These are phyloP conservation scores for Porodaedalea pini DNA, from an alignment of 1,284 basidiomycete genomes.

Conservation along the genomic window DNA sequence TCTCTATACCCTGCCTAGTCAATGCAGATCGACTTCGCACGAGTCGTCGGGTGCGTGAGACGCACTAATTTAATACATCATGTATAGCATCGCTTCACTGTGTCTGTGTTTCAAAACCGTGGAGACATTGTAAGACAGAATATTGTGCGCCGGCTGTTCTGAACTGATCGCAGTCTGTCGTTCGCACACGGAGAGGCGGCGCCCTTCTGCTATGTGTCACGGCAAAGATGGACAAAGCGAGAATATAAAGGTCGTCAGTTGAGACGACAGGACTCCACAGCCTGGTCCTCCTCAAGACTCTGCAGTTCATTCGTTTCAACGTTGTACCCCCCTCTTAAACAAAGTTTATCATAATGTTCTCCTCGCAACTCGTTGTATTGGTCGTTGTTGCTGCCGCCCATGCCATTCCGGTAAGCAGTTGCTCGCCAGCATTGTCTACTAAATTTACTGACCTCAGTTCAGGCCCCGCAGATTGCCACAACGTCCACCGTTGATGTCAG, in stretches of 20 bases:
- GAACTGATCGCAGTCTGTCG: not conserved
- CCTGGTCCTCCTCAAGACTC: no score
- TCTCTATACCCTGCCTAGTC: no score
- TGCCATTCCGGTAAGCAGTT: not conserved
- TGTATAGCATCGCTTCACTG: not conserved
- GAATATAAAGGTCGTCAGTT: no score
- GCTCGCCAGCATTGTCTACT: not conserved
- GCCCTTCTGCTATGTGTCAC: no score
- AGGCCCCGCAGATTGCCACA: not conserved
- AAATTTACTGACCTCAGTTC: not conserved
- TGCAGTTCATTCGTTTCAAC: not conserved
- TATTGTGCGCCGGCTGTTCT: not conserved
- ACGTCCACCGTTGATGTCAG: not conserved
- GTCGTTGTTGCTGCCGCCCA: not conserved
- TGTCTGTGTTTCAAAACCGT: not conserved
- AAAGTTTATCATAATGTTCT: slow-evolving; percentile 1
- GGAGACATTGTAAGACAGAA: not conserved
- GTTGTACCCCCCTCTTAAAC: no score
- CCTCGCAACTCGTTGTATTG: not conserved
- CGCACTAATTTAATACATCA: no score
- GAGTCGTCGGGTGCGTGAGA: no score
- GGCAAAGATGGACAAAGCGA: no score
- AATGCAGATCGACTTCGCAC: not conserved
- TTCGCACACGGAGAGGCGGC: not conserved
- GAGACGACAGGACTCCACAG: no score